These are phyloP conservation scores for Aphanomyces cochlioides DNA, from an alignment of 352 stramenopile genomes.

Conservation along the genomic window DNA sequence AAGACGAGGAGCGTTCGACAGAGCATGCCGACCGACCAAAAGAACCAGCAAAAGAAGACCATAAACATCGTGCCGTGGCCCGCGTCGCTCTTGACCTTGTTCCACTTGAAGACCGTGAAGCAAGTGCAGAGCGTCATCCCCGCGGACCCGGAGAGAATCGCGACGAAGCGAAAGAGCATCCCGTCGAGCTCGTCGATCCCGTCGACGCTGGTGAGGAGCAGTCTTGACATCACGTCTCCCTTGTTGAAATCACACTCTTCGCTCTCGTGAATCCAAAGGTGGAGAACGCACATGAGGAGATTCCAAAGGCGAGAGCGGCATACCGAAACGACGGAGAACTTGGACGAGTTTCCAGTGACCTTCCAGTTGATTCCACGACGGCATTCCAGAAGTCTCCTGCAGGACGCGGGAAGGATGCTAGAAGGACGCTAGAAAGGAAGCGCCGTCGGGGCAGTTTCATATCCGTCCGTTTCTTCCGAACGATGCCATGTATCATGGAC, in stretches of 20 bases:
- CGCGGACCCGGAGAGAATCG: slow-evolving; percentile 4
- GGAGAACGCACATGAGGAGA: too few relatives aligned
- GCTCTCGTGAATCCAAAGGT: too few relatives aligned
- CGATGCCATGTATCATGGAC: neutral
- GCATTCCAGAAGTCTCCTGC: too few relatives aligned
- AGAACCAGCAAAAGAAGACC: slow-evolving; percentile 22
- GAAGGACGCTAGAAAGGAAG: too few relatives aligned
- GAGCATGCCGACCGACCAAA: slow-evolving; percentile 16
- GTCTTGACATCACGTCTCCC: neutral
- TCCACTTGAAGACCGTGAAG: slow-evolving; percentile 26
- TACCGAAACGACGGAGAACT: too few relatives aligned
- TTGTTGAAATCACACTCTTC: too few relatives aligned
- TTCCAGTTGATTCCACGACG: too few relatives aligned
- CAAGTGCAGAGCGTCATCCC: slow-evolving; percentile 16
- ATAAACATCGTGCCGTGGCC: slow-evolving; percentile 26
- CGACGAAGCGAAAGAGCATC: slow-evolving; percentile 23
- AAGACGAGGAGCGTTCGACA: slow-evolving; percentile 12
- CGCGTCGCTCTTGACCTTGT: slow-evolving; percentile 11
- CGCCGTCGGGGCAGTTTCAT: too few relatives aligned
- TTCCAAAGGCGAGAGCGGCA: too few relatives aligned
- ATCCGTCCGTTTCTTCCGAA: too few relatives aligned
- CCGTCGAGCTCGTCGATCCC: neutral
- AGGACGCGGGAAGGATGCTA: too few relatives aligned
- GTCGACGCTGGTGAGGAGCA: slow-evolving; percentile 12
- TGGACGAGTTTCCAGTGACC: too few relatives aligned